Evolutionary conservation across 768 basidiomycete species (phyloP).

Genomic region (Coprinopsis marcescibilis): DNA sequence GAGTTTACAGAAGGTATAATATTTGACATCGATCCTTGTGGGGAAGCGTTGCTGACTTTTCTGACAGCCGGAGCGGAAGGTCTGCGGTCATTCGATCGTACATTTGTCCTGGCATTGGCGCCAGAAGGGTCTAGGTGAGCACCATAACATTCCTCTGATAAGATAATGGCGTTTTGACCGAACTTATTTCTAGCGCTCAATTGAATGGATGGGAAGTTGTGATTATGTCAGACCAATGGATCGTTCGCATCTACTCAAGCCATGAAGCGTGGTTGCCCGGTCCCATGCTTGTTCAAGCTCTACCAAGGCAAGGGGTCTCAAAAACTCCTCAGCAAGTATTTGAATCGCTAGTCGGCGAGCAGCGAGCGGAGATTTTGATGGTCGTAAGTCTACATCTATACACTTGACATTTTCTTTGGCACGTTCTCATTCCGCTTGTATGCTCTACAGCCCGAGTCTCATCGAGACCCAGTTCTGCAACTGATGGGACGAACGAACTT

Average conservation of each 20-base stretch:
- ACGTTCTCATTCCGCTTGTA: constrained; percentile 4
- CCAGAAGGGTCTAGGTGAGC: constrained; percentile 79
- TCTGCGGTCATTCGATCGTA: constrained; percentile 87
- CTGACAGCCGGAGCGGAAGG: constrained; percentile 47
- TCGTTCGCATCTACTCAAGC: constrained; percentile 78
- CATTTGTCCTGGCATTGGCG: constrained; percentile 82
- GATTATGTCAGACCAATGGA: constrained; percentile 85
- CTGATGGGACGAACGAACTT: constrained; percentile 70
- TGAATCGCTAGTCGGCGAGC: constrained; percentile 30
- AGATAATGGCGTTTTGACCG: constrained; percentile 3
- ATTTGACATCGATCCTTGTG: background rate
- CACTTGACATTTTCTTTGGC: constrained; percentile 7
- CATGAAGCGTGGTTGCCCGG: constrained; percentile 76
- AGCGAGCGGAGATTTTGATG: constrained; percentile 45
- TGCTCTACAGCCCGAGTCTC: constrained; percentile 53
- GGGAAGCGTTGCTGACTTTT: constrained; percentile 1
- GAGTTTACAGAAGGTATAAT: constrained; percentile 84
- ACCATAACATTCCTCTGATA: constrained; percentile 8
- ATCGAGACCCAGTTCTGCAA: constrained; percentile 65
- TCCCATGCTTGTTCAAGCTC: constrained; percentile 65
- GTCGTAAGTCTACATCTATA: constrained; percentile 48
- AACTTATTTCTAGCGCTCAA: constrained; percentile 50
- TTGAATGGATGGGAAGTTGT: constrained; percentile 83
- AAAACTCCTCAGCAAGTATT: constrained; percentile 16
- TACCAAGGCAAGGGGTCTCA: constrained; percentile 19